Evolutionary conservation across 2,329 filamentous ascomycete genomes (phyloP).

Genomic region (Pseudogymnoascus sp.): DNA sequence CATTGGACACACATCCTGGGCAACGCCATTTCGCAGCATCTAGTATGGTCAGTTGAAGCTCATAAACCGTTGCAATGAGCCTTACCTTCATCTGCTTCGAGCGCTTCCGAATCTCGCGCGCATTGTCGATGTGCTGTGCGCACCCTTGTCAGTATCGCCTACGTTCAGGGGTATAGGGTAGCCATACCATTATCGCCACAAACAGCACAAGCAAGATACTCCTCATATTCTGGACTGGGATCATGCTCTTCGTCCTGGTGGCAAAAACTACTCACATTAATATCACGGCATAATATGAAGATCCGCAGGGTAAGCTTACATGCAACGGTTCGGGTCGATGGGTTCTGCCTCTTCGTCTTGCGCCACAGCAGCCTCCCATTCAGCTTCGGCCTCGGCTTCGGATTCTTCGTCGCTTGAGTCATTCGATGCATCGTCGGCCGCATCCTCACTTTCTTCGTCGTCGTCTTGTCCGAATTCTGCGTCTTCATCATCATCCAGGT

Average conservation of each 20-base stretch:
- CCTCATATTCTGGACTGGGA: constrained; percentile 71
- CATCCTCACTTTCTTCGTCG: constrained; percentile 25
- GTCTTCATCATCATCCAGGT: constrained; percentile 31
- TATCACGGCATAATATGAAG: constrained; percentile 16
- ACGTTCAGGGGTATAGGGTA: constrained; percentile 4
- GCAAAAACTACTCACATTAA: constrained; percentile 60
- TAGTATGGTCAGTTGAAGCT: constrained; percentile 14
- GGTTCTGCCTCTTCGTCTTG: constrained; percentile 47
- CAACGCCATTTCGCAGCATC: constrained; percentile 54
- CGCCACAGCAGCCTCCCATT: constrained; percentile 46
- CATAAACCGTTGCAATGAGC: constrained; percentile 14
- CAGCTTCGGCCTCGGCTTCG: constrained; percentile 44
- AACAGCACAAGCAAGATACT: constrained; percentile 50
- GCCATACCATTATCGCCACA: constrained; percentile 17
- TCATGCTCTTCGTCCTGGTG: constrained; percentile 75
- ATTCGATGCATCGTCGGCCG: constrained; percentile 20
- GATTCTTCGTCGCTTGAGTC: constrained; percentile 45
- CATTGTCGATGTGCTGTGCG: constrained; percentile 82
- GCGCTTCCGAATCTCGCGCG: constrained; percentile 62
- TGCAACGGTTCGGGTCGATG: constrained; percentile 51
- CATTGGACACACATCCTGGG: constrained; percentile 41
- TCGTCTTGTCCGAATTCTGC: constrained; percentile 26
- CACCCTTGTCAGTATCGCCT: constrained; percentile 29
- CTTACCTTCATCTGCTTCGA: constrained; percentile 58
- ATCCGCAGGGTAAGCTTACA: constrained; percentile 41